phyloP scores from a whole-genome alignment of 495 filamentous ascomycete species.

The Hypoxylon crocopeplum region DNA sequence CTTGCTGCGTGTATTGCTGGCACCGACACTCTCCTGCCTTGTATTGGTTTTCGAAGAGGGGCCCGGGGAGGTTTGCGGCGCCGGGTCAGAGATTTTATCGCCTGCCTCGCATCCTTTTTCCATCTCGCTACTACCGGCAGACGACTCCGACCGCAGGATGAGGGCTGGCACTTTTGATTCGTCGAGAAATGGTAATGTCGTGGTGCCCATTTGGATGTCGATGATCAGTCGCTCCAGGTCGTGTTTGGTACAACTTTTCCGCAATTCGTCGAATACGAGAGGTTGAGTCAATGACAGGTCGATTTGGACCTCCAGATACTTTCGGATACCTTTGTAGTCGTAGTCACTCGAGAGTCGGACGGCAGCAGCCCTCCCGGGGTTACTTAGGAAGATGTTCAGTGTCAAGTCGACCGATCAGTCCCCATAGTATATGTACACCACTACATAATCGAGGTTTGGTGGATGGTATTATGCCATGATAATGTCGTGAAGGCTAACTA shows the following conservation, averaged over 20 bases:
- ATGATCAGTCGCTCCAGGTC: neutral
- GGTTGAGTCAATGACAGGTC: neutral
- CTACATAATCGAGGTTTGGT: neutral
- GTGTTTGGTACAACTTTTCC: neutral
- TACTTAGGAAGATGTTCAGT: neutral
- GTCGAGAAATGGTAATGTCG: neutral
- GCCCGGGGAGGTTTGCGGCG: neutral
- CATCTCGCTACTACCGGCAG: neutral
- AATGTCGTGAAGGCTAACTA: neutral
- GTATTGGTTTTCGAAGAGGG: neutral
- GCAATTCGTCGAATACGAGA: neutral
- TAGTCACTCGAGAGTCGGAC: slow-evolving; percentile 3
- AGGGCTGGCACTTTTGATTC: neutral
- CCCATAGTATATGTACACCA: neutral
- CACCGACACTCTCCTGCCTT: neutral
- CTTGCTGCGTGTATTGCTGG: neutral
- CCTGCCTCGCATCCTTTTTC: neutral
- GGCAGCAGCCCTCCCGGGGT: neutral
- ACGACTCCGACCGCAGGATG: neutral
- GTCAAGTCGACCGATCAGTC: neutral
- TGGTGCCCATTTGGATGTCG: neutral
- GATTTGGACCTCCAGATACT: neutral
- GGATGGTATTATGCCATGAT: neutral
- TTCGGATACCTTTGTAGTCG: neutral
- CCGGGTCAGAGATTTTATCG: neutral